Percentiles rank a stretch among this genome's conserved stretches.
Evolutionary conservation across 257 asterid genomes (phyloP).

Genomic region (Echium plantagineum): DNA sequence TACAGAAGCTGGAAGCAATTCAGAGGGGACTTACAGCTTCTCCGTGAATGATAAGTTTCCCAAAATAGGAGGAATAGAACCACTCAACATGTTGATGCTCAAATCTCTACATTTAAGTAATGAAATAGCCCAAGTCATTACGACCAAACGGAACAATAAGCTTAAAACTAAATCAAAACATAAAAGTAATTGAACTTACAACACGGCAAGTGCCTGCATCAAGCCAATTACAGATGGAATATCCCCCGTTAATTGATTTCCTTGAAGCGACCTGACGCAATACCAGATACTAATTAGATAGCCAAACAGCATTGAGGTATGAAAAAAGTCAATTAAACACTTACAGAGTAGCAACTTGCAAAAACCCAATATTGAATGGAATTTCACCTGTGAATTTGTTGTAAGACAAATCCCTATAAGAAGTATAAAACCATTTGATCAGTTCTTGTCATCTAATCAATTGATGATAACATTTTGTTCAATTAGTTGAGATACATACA

Average conservation of each 20-base stretch:
- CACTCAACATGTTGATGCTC: slow-evolving; percentile 78
- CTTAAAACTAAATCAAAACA: neutral
- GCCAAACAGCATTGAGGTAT: neutral
- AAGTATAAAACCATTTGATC: slow-evolving; percentile 2
- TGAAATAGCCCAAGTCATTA: neutral
- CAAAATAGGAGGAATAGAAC: slow-evolving; percentile 76
- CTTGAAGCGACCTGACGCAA: slow-evolving; percentile 36
- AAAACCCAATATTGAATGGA: slow-evolving; percentile 93
- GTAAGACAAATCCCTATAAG: slow-evolving; percentile 84
- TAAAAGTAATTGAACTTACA: slow-evolving; percentile 39
- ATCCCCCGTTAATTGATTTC: slow-evolving; percentile 57
- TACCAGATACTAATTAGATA: neutral
- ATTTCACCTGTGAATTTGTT: slow-evolving; percentile 70
- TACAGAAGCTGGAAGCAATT: neutral
- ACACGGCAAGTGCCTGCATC: slow-evolving; percentile 98
- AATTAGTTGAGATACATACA: slow-evolving; percentile 51
- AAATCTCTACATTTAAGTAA: slow-evolving; percentile 40
- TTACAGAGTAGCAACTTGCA: slow-evolving; percentile 98
- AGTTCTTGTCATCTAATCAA: neutral
- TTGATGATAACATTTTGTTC: neutral
- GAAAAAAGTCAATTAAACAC: slow-evolving; percentile 11
- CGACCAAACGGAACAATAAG: neutral
- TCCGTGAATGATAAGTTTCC: slow-evolving; percentile 91
- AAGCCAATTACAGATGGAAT: slow-evolving; percentile 93
- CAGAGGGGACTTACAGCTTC: slow-evolving; percentile 49